Percentiles rank a stretch among this genome's conserved stretches.
Evolutionary conservation across 208 protist species (phyloP).

Genomic region (Acanthamoeba sp.): DNA sequence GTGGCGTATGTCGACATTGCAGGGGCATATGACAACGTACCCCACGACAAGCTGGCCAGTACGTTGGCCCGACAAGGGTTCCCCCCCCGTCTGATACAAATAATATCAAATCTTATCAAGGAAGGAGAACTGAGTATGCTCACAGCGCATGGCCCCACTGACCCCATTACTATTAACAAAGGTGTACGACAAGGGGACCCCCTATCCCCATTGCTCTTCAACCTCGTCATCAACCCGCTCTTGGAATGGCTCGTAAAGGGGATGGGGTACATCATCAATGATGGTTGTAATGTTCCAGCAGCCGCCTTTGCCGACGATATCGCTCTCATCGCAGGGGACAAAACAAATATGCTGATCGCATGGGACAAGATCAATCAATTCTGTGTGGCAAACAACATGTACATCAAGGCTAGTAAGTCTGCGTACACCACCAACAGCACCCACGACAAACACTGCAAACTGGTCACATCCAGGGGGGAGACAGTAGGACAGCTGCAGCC

Average conservation of each 20-base stretch:
- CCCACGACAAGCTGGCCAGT: not conserved
- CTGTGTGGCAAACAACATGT: not conserved
- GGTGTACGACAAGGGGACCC: not conserved
- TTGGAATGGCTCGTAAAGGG: not conserved
- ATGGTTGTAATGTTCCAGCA: not conserved
- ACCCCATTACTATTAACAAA: not conserved
- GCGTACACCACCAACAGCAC: not conserved
- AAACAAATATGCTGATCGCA: not conserved
- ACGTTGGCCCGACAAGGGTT: not conserved
- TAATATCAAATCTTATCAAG: not conserved
- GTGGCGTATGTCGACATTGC: not conserved
- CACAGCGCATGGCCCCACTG: not conserved
- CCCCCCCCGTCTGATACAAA: not conserved
- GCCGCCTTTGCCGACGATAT: not conserved
- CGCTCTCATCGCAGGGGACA: not conserved
- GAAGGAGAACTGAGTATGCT: too few species aligned
- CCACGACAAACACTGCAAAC: not conserved
- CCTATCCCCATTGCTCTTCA: not conserved
- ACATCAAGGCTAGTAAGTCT: not conserved
- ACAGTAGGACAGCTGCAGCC: too few species aligned
- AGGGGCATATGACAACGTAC: not conserved
- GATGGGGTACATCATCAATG: not conserved
- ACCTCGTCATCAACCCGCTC: not conserved
- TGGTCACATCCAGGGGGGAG: not conserved
- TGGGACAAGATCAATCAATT: not conserved